A percentile compares a stretch with the other conserved stretches of the same genome.
Evolutionary conservation across 2,329 filamentous ascomycete species (phyloP).

Genomic region (Chaetomium globosum): DNA sequence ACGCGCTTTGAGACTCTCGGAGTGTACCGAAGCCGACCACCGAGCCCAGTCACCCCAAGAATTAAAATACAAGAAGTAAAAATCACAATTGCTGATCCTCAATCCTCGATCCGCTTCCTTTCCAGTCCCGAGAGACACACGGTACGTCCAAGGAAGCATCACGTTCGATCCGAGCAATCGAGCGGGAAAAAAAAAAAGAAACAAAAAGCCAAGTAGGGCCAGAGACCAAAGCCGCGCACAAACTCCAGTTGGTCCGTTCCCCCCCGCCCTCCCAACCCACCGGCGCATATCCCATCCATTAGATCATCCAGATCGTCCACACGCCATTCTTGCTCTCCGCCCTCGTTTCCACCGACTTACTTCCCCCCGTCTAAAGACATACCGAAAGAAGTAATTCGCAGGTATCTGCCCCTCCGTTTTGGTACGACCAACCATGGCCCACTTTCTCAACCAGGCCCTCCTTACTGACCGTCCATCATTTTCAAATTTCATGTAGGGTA

Average conservation of each 20-base stretch:
- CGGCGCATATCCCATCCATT: constrained; percentile 9
- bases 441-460: not conserved
- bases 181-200: not conserved
- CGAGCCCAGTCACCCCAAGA: not conserved
- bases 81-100: not conserved
- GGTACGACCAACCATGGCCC: not conserved
- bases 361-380: not conserved
- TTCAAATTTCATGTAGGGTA: not conserved
- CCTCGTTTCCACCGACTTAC: not conserved
- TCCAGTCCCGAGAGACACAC: not conserved
- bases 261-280: not conserved
- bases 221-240: constrained; percentile 5
- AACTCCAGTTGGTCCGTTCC: constrained; percentile 7
- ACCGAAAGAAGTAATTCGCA: not conserved
- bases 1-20: not conserved
- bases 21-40: not conserved
- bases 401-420: not conserved
- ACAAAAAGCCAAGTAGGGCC: not conserved
- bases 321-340: not conserved
- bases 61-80: not conserved
- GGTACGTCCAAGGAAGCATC: not conserved
- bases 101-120: not conserved
- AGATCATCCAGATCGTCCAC: constrained; percentile 19
- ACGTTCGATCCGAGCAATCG: not conserved
- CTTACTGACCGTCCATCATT: not conserved